A percentile compares a stretch with the other conserved stretches of the same genome.
Conservation (phyloP, 441 rosid genomes). For the Kokia cookei region DNA sequence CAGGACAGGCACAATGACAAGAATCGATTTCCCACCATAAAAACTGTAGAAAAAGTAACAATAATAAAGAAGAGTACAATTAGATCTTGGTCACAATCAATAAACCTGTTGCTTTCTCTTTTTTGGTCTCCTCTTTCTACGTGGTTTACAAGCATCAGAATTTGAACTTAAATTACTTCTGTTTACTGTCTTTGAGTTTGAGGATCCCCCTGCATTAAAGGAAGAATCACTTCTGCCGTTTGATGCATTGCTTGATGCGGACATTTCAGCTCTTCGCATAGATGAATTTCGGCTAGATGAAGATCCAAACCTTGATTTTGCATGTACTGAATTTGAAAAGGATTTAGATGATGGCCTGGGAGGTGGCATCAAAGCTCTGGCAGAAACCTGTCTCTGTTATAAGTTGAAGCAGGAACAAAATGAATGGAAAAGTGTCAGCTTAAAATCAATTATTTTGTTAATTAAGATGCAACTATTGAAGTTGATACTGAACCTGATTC, state of each 20-base stretch:
- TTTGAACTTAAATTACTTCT: conserved; percentile 92
- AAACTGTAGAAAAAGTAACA: not conserved
- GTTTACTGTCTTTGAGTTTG: conserved; percentile 62
- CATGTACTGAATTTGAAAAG: conserved; percentile 21
- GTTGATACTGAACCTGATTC: conserved; percentile 49
- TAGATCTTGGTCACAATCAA: not conserved
- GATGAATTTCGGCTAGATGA: conserved; percentile 55
- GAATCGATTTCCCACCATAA: not conserved
- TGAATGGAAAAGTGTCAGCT: not conserved
- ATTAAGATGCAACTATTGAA: not conserved
- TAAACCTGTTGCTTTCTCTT: conserved; percentile 80
- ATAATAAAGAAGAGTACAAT: not conserved
- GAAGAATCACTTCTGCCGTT: conserved; percentile 60
- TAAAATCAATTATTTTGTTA: not conserved
- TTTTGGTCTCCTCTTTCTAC: conserved; percentile 92
- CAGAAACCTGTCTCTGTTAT: conserved; percentile 58
- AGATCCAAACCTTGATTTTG: conserved; percentile 61
- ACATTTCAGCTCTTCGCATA: conserved; percentile 42
- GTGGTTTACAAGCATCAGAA: conserved; percentile 91
- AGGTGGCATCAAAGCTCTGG: conserved; percentile 90
- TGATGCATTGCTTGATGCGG: conserved; percentile 61
- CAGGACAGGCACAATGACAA: not conserved
- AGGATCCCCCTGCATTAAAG: conserved; percentile 38
- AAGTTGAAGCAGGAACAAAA: conserved; percentile 9
- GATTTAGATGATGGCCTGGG: conserved; percentile 62